phyloP scores from a whole-genome alignment of 257 asterid species.

The Avicennia marina region DNA sequence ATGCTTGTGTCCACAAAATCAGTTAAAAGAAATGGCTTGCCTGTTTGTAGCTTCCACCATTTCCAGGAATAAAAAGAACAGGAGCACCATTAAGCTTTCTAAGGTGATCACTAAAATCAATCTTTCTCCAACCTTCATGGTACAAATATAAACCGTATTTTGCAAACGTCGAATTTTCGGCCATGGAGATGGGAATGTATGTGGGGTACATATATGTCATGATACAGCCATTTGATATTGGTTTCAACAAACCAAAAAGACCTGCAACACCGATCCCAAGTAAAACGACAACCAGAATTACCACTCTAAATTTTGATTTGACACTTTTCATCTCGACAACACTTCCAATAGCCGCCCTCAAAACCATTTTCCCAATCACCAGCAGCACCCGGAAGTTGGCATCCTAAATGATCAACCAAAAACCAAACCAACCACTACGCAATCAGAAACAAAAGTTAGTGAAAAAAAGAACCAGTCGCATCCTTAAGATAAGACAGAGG shows the following conservation, averaged over 20 bases:
- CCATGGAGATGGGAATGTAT: slow-evolving; percentile 71
- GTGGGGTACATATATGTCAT: slow-evolving; percentile 99
- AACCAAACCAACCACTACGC: slow-evolving; percentile 11
- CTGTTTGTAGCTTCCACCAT: slow-evolving; percentile 99
- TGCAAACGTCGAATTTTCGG: slow-evolving; percentile 45
- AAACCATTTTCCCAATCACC: slow-evolving; percentile 24
- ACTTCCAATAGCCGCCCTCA: slow-evolving; percentile 18
- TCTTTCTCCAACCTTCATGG: slow-evolving; percentile 91
- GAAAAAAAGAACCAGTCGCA: neutral
- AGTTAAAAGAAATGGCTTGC: slow-evolving; percentile 33
- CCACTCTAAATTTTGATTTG: slow-evolving; percentile 43
- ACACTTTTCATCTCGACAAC: slow-evolving; percentile 29
- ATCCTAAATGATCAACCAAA: slow-evolving; percentile 20
- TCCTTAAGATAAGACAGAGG: neutral
- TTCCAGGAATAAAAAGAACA: slow-evolving; percentile 94
- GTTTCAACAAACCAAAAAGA: slow-evolving; percentile 53
- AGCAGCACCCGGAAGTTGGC: slow-evolving; percentile 16
- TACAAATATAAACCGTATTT: slow-evolving; percentile 74
- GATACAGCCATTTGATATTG: slow-evolving; percentile 77
- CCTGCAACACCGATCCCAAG: slow-evolving; percentile 57
- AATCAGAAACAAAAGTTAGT: neutral
- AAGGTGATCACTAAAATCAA: slow-evolving; percentile 70
- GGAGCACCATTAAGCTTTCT: slow-evolving; percentile 80
- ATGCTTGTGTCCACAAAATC: neutral
- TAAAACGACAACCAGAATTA: slow-evolving; percentile 37